Evolutionary conservation across 2,329 filamentous ascomycete genomes (phyloP), one percentile per base, ranked within the genome.

Genomic region (Clarireedia hainanense): DNA sequence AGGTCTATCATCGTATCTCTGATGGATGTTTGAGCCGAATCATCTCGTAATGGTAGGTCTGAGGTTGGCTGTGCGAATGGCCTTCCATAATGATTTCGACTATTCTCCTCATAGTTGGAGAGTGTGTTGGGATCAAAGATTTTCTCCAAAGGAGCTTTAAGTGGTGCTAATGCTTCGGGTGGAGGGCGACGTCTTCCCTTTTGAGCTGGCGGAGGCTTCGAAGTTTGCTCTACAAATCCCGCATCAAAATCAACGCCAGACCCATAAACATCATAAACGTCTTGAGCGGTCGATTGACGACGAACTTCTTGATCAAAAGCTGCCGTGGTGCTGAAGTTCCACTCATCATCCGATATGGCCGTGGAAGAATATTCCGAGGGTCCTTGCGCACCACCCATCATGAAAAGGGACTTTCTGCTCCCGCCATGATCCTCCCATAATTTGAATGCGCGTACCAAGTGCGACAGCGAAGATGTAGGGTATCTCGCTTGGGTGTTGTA

Each of bases 401-500:
- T 76, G 60, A 86, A 86, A 0, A 86, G 73, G 15, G 83, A 86
- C 60, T 80, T 81, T 47, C 88, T 80, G 61, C 81, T 82, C 27
- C 88, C 88, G 24, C 88, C 88, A 62, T 82, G 79, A 6, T 83
- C 79, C 68, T 91, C 88, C 88, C 88, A 92, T 20, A 84, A 67
- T 66, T 84, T 85, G 71, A 87, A 92, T 12, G 81, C 84, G 61
- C 83, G 80, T 9, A 92, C 85, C 1, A 92, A 75, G 57, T 82
- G 76, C 2, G 81, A 73, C 2, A 92, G 76, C 4, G 76, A 78
- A 0, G 78, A 78, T 0, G 84, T 83, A 0, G 88, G 88, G 64
- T 88, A 85, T 46, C 74, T 73, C 14, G 79, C 74, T 6, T 76
- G 75, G 0, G 86, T 88, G 57, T 84, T 80, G 57, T 73, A 74